Evolutionary conservation across 163 green algal genomes (phyloP).

Genomic region (Trebouxia gelatinosa): DNA sequence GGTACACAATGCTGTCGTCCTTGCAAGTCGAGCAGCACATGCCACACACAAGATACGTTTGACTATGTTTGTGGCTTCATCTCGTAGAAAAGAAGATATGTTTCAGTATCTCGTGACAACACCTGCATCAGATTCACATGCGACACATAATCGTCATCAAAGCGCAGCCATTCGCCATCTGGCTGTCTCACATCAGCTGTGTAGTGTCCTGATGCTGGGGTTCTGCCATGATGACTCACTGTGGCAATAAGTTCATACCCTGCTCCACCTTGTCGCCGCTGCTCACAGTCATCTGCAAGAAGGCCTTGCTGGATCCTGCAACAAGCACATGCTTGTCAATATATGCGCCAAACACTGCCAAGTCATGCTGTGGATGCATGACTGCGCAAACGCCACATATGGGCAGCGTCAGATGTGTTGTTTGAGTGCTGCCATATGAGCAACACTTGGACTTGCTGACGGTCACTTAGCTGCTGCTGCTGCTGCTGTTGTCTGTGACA

Average conservation of each 20-base stretch:
- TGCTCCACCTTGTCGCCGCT: conserved; percentile 14
- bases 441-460: no score
- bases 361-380: no score
- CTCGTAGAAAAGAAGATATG: conserved; percentile 71
- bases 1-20: no score
- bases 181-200: conserved; percentile 65
- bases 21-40: no score
- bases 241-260: conserved; percentile 63
- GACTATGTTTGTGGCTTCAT: conserved; percentile 17
- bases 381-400: no score
- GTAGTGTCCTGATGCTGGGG: conserved; percentile 61
- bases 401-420: no score
- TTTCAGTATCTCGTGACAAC: conserved; percentile 46
- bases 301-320: conserved; percentile 18
- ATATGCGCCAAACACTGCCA: no score
- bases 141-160: conserved; percentile 63
- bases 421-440: no score
- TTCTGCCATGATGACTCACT: conserved; percentile 63
- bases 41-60: no score
- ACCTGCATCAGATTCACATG: conserved; percentile 46
- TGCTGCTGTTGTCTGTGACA: no score
- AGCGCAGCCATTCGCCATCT: conserved; percentile 60
- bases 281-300: conserved; percentile 24
- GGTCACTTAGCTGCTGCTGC: no score
- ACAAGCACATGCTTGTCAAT: neutral